Percentiles rank a stretch among this genome's conserved stretches.
Conservation (phyloP, 345 rosid species). For the Eucalyptus erythrocorys region DNA sequence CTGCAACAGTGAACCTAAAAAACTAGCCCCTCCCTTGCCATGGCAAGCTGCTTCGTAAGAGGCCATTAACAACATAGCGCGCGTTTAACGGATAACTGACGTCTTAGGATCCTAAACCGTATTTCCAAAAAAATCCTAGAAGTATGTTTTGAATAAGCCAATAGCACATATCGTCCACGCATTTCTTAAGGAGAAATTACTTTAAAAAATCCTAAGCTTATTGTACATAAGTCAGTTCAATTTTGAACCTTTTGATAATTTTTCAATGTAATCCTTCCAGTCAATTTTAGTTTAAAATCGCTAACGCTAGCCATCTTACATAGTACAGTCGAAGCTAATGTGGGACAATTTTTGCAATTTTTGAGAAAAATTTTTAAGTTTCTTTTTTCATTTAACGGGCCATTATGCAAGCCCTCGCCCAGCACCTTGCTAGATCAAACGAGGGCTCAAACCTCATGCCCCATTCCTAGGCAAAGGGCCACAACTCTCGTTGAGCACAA, state of each 20-base stretch:
- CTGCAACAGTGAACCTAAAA: neutral
- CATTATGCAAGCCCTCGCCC: too few relatives aligned
- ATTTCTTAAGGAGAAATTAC: neutral
- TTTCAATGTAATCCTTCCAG: accelerated
- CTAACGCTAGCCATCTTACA: accelerated
- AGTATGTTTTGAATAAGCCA: neutral
- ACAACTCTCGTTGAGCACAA: accelerated
- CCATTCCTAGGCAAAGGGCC: neutral
- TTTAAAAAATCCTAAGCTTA: too few relatives aligned
- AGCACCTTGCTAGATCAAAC: neutral
- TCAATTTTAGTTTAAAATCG: accelerated
- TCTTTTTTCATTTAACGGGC: too few relatives aligned
- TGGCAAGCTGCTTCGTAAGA: too few relatives aligned
- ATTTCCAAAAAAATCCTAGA: neutral
- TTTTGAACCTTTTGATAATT: too few relatives aligned
- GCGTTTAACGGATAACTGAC: neutral
- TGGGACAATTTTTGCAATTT: too few relatives aligned
- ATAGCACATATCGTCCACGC: neutral
- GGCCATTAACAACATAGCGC: neutral
- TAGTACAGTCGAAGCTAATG: accelerated
- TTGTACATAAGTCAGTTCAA: too few relatives aligned
- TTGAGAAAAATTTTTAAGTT: too few relatives aligned
- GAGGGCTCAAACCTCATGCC: neutral
- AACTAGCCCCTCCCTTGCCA: neutral
- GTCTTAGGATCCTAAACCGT: neutral